A percentile compares a stretch with the other conserved stretches of the same genome.
Evolutionary conservation across 345 rosid species (phyloP).

Genomic region (Eutrema japonicum): DNA sequence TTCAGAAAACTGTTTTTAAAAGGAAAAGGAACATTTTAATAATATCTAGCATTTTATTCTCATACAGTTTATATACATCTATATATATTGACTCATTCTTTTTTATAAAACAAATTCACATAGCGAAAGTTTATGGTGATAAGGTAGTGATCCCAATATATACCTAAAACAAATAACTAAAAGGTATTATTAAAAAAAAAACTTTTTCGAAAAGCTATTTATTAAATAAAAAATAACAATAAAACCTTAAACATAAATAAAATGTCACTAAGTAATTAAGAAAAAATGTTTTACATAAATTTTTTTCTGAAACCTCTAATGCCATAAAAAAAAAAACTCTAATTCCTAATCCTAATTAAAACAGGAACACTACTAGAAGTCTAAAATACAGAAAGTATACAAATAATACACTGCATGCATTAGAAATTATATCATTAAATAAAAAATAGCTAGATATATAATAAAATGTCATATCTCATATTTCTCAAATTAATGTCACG

Average conservation of each 20-base stretch:
- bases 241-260: too few species aligned
- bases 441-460: not conserved
- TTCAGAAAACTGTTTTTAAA: not conserved
- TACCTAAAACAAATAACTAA: too few species aligned
- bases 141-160: too few species aligned
- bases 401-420: not conserved
- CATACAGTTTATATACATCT: not conserved
- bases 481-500: not conserved
- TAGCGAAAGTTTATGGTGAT: not conserved
- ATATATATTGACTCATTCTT: not conserved
- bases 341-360: not conserved
- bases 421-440: not conserved
- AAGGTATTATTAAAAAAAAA: too few species aligned
- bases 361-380: too few species aligned
- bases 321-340: not conserved
- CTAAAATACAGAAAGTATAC: not conserved
- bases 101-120: not conserved
- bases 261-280: too few species aligned
- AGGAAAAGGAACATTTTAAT: not conserved
- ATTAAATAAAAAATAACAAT: too few species aligned
- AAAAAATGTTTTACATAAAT: too few species aligned
- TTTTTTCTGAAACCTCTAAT: too few species aligned
- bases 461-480: not conserved
- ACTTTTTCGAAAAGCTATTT: too few species aligned
- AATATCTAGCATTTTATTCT: constrained; percentile 15